Conservation (phyloP, 441 rosid genomes). For the Biscutella laevigata region DNA sequence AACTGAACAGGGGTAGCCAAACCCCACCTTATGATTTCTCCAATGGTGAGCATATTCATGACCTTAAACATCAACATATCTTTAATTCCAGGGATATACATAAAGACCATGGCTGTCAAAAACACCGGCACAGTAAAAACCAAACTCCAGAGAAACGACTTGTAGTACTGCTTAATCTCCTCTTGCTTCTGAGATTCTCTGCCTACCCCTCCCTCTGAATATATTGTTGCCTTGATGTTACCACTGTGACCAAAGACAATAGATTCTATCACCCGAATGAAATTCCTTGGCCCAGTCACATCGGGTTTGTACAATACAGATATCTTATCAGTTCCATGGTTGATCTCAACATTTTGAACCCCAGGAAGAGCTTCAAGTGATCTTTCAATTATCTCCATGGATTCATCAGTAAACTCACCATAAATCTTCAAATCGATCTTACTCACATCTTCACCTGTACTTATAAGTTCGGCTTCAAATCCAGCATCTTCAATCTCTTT, state of each 20-base stretch:
- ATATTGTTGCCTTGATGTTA: slow-evolving; percentile 48
- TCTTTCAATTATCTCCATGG: slow-evolving; percentile 39
- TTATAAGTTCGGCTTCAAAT: slow-evolving; percentile 60
- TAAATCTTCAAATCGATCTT: slow-evolving; percentile 68
- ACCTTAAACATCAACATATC: slow-evolving; percentile 47
- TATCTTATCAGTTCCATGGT: slow-evolving; percentile 32
- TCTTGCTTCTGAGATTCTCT: slow-evolving; percentile 44
- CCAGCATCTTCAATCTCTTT: slow-evolving; percentile 56
- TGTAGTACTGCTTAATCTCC: slow-evolving; percentile 55
- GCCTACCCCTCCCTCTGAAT: slow-evolving; percentile 46
- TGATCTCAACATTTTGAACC: slow-evolving; percentile 40
- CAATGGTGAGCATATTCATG: slow-evolving; percentile 64
- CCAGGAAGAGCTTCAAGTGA: slow-evolving; percentile 84
- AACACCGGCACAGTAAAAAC: slow-evolving; percentile 78
- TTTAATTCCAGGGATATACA: slow-evolving; percentile 64
- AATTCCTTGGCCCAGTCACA: slow-evolving; percentile 69
- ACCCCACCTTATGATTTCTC: slow-evolving; percentile 61
- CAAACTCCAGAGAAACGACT: slow-evolving; percentile 72
- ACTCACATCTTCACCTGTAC: slow-evolving; percentile 58
- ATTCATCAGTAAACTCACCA: slow-evolving; percentile 39
- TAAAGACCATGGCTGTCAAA: slow-evolving; percentile 69
- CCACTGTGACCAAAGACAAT: slow-evolving; percentile 46
- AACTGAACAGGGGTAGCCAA: slow-evolving; percentile 86
- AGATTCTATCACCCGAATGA: slow-evolving; percentile 62
- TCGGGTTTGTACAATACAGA: slow-evolving; percentile 62